Conservation (phyloP, 805 yeast species). For the Jamesozyma piceae region DNA sequence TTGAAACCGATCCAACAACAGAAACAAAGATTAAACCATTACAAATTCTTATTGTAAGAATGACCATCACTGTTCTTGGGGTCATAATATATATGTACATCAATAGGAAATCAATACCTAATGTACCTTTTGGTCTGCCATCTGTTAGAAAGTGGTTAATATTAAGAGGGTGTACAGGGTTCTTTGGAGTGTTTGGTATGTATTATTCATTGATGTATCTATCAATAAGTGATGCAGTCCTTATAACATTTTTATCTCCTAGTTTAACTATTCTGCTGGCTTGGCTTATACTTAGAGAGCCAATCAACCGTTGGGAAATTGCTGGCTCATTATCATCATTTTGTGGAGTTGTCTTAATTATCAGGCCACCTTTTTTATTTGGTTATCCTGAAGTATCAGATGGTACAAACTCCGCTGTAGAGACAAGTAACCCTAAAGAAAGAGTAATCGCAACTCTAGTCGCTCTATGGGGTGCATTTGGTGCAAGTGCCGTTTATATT, state of each 20-base stretch:
- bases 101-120: conserved; percentile 36
- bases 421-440: conserved; percentile 43
- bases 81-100: conserved; percentile 48
- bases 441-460: conserved; percentile 55
- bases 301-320: conserved; percentile 57
- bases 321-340: conserved; percentile 60
- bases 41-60: conserved; percentile 69
- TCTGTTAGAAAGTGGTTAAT: conserved; percentile 45
- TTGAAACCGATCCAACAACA: conserved; percentile 44
- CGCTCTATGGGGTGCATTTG: conserved; percentile 58
- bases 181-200: conserved; percentile 69
- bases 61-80: conserved; percentile 58
- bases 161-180: conserved; percentile 64
- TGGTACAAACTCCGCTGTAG: conserved; percentile 23
- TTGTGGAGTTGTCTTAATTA: conserved; percentile 68
- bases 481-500: conserved; percentile 62
- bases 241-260: conserved; percentile 71
- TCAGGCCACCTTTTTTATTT: conserved; percentile 69
- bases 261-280: conserved; percentile 69
- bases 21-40: conserved; percentile 58
- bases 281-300: conserved; percentile 54
- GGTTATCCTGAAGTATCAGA: conserved; percentile 27
- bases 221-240: conserved; percentile 71
- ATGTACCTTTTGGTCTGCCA: conserved; percentile 64
- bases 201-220: conserved; percentile 67